Evolutionary conservation across 371 early-diverging fungal species (phyloP).

Genomic region (Syncephalastrum racemosum): DNA sequence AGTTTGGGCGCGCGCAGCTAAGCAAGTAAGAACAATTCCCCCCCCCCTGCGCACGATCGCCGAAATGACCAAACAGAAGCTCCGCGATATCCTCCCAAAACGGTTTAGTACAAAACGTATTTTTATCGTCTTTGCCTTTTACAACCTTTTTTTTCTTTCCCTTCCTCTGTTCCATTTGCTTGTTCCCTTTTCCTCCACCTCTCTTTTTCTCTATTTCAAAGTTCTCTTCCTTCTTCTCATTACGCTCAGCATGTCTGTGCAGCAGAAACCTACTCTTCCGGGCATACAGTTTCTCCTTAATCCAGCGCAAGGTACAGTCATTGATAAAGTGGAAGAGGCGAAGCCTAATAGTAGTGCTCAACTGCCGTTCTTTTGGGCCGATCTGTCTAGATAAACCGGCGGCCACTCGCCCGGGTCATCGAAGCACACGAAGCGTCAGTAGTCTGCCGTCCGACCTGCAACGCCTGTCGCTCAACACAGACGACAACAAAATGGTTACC

Average conservation of each 20-base stretch:
- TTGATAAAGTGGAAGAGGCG: neutral
- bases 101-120: no score
- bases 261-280: conserved; percentile 15
- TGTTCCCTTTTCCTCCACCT: conserved; percentile 6
- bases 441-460: conserved; percentile 23
- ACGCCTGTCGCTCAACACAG: conserved; percentile 16
- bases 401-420: conserved; percentile 15
- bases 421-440: conserved; percentile 21
- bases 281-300: conserved; percentile 19
- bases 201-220: neutral
- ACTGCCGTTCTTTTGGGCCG: neutral
- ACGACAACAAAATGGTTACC: neutral
- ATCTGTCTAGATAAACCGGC: neutral
- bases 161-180: conserved; percentile 5
- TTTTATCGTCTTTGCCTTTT: no score
- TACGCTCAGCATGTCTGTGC: conserved; percentile 13
- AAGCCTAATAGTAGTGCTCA: neutral
- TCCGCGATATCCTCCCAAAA: no score
- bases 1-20: no score
- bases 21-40: no score
- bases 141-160: conserved; percentile 2
- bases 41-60: no score
- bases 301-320: conserved; percentile 11
- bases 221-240: conserved; percentile 4
- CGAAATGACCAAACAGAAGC: no score